Evolutionary conservation across 176 grass and related monocot genomes (phyloP).

Genomic region (Cocos nucifera): DNA sequence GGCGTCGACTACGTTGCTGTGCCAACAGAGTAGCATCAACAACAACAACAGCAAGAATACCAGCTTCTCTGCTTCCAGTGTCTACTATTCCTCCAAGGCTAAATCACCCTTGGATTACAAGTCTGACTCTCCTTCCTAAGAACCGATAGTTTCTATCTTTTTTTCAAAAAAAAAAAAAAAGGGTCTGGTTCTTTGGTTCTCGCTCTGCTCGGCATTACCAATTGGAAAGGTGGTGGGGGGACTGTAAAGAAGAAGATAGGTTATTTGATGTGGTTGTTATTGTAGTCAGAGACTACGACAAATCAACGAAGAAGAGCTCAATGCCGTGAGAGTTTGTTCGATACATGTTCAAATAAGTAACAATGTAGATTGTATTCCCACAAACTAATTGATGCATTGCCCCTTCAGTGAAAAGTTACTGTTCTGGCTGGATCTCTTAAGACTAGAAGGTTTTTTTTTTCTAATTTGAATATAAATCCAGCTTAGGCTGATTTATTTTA

Average conservation of each 20-base stretch:
- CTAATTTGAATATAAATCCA: no score
- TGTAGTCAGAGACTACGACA: slow-evolving; percentile 15
- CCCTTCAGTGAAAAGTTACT: no score
- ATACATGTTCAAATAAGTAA: slow-evolving; percentile 40
- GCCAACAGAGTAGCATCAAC: slow-evolving; percentile 1
- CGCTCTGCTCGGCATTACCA: background rate
- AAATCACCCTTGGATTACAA: slow-evolving; percentile 45
- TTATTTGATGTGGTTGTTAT: slow-evolving; percentile 10
- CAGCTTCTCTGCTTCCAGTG: slow-evolving; percentile 31
- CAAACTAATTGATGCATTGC: background rate
- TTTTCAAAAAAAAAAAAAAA: background rate
- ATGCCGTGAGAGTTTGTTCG: slow-evolving; percentile 19
- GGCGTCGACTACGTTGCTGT: slow-evolving; percentile 32
- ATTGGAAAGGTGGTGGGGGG: slow-evolving; percentile 3
- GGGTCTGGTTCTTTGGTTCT: background rate
- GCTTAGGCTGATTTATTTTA: no score
- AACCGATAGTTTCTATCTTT: background rate
- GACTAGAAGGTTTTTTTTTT: no score
- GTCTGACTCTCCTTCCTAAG: background rate
- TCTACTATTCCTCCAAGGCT: slow-evolving; percentile 45
- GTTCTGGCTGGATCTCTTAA: no score
- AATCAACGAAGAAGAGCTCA: slow-evolving; percentile 11
- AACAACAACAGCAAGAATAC: slow-evolving; percentile 7
- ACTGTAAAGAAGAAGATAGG: slow-evolving; percentile 31
- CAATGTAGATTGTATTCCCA: slow-evolving; percentile 7